Evolutionary conservation across 2,329 filamentous ascomycete species (phyloP), one percentile per base, ranked within the genome.

Genomic region (Fusarium protoensiforme): DNA sequence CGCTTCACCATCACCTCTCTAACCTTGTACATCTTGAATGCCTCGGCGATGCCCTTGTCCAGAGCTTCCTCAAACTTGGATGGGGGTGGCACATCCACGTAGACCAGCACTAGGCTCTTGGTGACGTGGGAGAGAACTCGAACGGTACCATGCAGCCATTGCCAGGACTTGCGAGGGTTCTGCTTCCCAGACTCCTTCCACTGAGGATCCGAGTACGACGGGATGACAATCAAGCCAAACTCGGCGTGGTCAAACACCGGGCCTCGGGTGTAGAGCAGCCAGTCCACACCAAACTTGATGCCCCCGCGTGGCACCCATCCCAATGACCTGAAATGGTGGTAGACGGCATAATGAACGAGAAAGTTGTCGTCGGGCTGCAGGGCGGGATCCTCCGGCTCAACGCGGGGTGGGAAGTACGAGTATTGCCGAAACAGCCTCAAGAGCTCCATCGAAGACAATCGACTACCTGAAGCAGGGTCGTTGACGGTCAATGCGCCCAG

Each of bases 241-340:
- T 98, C 95, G 24, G 96, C 96, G 80, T 99, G 96, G 24, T 94
- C 92, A 81, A 99, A 98, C 0, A 96, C 96, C 0, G 96, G 96
- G 0, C 96, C 96, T 22, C 95, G 92, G 65, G 94, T 92, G 83
- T 99, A 99, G 9, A 99, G 88, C n/a, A 99, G 85, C 85, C 94
- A 98, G 81, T 99, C 96, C 11, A 95, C 93, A 24, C 94, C 94
- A 77, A 99, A 99, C 80, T 99, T 99, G 80, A 97, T 92, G 38
- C 96, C 97, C 7, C 93, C 91, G 16, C 97, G 92, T 1, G 97
- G 93, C 1, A 98, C 94, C 96, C 96, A 99, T 27, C 96, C 96
- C 0, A 98, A 87, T 0, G 95, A 97, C 39, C 96, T 92, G 84
- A 98, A 99, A 81, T 99, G 96, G 80, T 99, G 96, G 81, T 98